A percentile compares a stretch with the other conserved stretches of the same genome.
Conservation (phyloP, 2,329 filamentous ascomycete genomes). For the Ophiostoma ips region DNA sequence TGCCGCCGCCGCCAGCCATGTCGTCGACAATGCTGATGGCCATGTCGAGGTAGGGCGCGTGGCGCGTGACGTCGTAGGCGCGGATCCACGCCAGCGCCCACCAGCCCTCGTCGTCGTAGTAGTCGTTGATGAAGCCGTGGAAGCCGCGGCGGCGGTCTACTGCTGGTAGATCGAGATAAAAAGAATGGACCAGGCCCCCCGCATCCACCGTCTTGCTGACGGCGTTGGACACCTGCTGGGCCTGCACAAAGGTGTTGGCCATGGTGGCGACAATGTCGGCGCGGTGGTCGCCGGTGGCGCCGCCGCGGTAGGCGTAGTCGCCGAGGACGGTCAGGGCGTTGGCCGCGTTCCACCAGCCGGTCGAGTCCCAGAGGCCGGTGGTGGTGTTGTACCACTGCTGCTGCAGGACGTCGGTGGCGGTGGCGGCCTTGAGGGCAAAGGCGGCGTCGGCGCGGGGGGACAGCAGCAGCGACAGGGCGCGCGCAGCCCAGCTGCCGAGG, state of each 20-base stretch:
- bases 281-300: conserved; percentile 19
- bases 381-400: conserved; percentile 46
- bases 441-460: not conserved
- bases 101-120: conserved; percentile 49
- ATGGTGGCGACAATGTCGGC: conserved; percentile 28
- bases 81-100: conserved; percentile 47
- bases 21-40: conserved; percentile 41
- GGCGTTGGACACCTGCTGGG: conserved; percentile 27
- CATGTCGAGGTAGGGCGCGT: conserved; percentile 33
- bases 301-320: conserved; percentile 32
- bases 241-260: conserved; percentile 31
- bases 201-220: conserved; percentile 23
- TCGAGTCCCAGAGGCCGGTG: conserved; percentile 49
- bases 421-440: conserved; percentile 22
- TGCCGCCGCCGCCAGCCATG: conserved; percentile 29
- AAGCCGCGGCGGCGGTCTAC: conserved; percentile 22
- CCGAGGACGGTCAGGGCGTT: conserved; percentile 50
- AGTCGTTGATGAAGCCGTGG: conserved; percentile 38
- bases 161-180: no score
- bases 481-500: conserved; percentile 5
- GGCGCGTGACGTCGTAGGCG: conserved; percentile 35
- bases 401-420: conserved; percentile 34
- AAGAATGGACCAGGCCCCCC: conserved; percentile 24
- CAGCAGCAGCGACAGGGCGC: conserved; percentile 3
- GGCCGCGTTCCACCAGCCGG: conserved; percentile 62